phyloP scores from a whole-genome alignment of 805 yeast genomes.

The Candida nemodendra region DNA sequence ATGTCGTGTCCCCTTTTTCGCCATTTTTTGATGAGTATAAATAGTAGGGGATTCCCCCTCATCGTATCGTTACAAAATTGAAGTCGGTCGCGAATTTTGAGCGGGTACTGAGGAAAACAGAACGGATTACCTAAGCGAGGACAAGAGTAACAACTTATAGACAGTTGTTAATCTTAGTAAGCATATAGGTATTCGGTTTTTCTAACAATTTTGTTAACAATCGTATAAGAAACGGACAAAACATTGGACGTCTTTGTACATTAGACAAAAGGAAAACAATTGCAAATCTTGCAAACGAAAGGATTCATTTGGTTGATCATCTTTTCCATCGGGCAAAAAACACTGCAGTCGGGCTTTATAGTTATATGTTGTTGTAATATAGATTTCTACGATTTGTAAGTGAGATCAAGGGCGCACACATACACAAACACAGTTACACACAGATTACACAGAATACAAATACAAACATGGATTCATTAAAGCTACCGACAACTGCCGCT shows the following conservation, averaged over 20 bases:
- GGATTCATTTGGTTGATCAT: conserved; percentile 31
- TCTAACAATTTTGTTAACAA: no score
- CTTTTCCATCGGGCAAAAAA: conserved; percentile 21
- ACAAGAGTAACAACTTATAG: no score
- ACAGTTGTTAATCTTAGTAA: no score
- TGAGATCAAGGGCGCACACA: conserved; percentile 3
- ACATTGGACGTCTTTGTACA: no score
- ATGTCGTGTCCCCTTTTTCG: conserved; percentile 1
- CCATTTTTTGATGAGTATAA: conserved; percentile 18
- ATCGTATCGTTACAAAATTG: conserved; percentile 1
- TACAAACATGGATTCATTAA: conserved; percentile 61
- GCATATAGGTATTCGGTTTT: no score
- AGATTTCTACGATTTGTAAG: no score
- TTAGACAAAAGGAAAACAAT: no score
- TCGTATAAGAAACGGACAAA: no score
- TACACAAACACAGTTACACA: conserved; percentile 5
- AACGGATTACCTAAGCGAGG: no score
- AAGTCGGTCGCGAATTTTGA: background rate
- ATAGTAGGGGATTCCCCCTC: conserved; percentile 19
- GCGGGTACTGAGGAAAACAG: no score
- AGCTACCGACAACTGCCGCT: conserved; percentile 75
- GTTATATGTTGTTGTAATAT: conserved; percentile 18
- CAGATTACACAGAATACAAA: conserved; percentile 10
- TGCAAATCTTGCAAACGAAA: conserved; percentile 21
- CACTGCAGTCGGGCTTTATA: conserved; percentile 2